Conservation (phyloP, 2,329 filamentous ascomycete genomes). For the Colletotrichum orchidophilum region DNA sequence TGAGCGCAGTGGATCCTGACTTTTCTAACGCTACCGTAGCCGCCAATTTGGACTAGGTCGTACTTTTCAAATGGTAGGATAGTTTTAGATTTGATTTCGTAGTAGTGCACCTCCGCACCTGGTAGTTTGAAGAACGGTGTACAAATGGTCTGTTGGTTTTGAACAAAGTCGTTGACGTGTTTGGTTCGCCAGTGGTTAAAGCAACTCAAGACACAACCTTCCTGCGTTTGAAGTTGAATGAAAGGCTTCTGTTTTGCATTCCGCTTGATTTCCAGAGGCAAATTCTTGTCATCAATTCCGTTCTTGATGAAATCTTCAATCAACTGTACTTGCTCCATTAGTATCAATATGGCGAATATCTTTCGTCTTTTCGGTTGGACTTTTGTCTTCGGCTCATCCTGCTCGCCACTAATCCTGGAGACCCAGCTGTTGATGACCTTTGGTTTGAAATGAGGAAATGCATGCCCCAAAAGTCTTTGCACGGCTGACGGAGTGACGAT, state of each 20-base stretch:
- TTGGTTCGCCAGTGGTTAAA: neutral
- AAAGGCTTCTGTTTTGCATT: neutral
- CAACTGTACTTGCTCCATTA: constrained; percentile 41
- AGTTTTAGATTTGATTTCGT: neutral
- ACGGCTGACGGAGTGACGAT: neutral
- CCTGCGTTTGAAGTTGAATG: neutral
- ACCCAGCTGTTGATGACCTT: neutral
- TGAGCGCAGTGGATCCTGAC: neutral
- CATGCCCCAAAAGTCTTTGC: neutral
- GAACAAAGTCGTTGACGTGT: neutral
- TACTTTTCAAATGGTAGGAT: neutral
- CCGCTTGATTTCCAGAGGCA: neutral
- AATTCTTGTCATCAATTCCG: neutral
- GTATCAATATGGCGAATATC: constrained; percentile 26
- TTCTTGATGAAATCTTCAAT: constrained; percentile 27
- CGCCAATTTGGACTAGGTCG: neutral
- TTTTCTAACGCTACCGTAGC: neutral
- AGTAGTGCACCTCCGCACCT: neutral
- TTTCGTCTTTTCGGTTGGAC: neutral
- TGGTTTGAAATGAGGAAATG: neutral
- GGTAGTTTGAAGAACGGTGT: neutral
- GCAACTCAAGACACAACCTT: neutral
- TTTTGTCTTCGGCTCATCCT: neutral
- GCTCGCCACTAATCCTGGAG: neutral
- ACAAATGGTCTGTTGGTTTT: neutral